Base-by-base conservation (phyloP, 2,329 filamentous ascomycete genomes). In the Pseudovirgaria hyperparasitica region DNA sequence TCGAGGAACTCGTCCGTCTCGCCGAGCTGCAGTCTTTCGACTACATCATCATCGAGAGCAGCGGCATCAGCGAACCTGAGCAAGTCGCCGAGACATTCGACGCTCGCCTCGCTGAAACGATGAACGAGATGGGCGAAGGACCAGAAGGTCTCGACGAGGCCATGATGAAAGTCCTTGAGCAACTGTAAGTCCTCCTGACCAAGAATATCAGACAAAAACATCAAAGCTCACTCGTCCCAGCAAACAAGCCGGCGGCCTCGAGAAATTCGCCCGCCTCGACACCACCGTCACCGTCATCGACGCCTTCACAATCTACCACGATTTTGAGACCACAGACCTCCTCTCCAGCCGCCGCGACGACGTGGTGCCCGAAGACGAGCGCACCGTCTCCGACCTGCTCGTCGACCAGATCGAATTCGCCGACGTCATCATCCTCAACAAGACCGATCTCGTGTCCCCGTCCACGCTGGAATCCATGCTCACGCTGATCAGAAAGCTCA, bases 391-490 rank as follows among this genome's bases (percentile, higher is more conserved):
- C 1, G 76, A 82, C 37, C 61, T 84, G 0, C 78, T 82, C 65
- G 75, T 80, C 0, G 77, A 82, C 38, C 77, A 82, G 41, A 78
- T 82, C 32, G 78, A 84, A 49, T 84, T 84, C 39, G 76, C 77
- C 0, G 76, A 82, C 37, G 75, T 82, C 5, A 64, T 82, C 9
- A 62, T 82, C 4, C 53, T 82, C 12, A 82, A 82, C 53, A 82
- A 82, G 48, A 58, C 68, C 5, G 75, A 81, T 33, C 67, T 72
- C 33, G 70, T 79, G 9, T 49, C 60, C 21, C 45, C 52, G 5
- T 52, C 43, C 12, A 63, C 57, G 1, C 56, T 62, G 11, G 40
- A 50, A 4, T 55, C 65, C 3, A 61, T 79, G 28, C 45, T 58
- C 3, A 56, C 61, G 0, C 52, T 78, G 7, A 53, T 80, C 28